Conservation (phyloP, 805 yeast genomes). For the Ogataea nakhonphanomensis region DNA sequence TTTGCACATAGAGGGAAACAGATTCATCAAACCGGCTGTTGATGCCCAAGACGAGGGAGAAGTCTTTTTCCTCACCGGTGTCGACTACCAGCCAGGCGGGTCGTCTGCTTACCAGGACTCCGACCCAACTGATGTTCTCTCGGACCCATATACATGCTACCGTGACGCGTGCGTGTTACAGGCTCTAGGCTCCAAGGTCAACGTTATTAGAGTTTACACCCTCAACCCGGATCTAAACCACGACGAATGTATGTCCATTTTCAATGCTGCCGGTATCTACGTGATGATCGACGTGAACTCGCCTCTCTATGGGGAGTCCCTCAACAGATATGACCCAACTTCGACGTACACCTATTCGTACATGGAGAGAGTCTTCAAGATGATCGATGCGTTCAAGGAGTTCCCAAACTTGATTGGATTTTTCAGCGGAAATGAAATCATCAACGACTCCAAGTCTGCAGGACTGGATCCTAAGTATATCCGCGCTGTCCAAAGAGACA, state of each 20-base stretch:
- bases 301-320: slow-evolving; percentile 61
- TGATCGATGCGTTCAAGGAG: slow-evolving; percentile 78
- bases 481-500: slow-evolving; percentile 89
- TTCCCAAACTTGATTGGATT: slow-evolving; percentile 86
- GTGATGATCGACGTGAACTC: slow-evolving; percentile 81
- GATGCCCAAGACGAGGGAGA: slow-evolving; percentile 39
- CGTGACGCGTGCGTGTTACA: slow-evolving; percentile 79
- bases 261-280: slow-evolving; percentile 89
- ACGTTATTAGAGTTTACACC: slow-evolving; percentile 81
- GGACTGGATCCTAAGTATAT: slow-evolving; percentile 68
- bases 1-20: slow-evolving; percentile 48
- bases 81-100: slow-evolving; percentile 94
- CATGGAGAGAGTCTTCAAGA: slow-evolving; percentile 74
- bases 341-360: slow-evolving; percentile 69
- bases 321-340: slow-evolving; percentile 68
- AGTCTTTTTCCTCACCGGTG: slow-evolving; percentile 78
- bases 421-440: slow-evolving; percentile 88
- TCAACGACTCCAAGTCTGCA: slow-evolving; percentile 71
- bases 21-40: slow-evolving; percentile 54
- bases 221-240: slow-evolving; percentile 81
- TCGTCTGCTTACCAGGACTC: slow-evolving; percentile 54
- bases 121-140: slow-evolving; percentile 55
- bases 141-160: slow-evolving; percentile 65
- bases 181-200: slow-evolving; percentile 63
- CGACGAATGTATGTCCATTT: slow-evolving; percentile 86